Evolutionary conservation across 208 protist genomes (phyloP).

Genomic region (Acanthamoeba castellanii): DNA sequence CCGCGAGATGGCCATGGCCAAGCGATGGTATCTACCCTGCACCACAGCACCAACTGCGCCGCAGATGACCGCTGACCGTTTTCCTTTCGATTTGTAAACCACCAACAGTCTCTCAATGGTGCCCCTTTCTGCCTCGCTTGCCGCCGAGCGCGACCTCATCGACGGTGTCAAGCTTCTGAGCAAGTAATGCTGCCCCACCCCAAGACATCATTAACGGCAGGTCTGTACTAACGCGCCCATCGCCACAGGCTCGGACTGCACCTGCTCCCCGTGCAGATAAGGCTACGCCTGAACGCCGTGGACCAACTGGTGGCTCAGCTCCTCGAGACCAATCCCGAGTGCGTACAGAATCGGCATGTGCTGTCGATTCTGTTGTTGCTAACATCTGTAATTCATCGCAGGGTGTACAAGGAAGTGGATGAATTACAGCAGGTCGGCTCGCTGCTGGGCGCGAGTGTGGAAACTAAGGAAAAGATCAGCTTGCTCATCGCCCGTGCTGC

Average conservation of each 20-base stretch:
- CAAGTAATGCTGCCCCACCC: background rate
- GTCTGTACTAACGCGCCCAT: background rate
- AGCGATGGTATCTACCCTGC: background rate
- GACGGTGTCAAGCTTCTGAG: constrained; percentile 13
- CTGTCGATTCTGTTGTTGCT: background rate
- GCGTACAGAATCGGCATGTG: background rate
- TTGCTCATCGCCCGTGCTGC: constrained; percentile 17
- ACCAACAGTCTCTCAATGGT: constrained; percentile 40
- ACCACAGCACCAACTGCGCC: background rate
- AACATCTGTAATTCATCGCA: background rate
- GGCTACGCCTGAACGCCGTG: constrained; percentile 30
- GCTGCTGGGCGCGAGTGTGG: constrained; percentile 6
- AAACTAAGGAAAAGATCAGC: constrained; percentile 27
- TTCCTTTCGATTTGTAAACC: no score
- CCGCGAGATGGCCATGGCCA: constrained; percentile 55
- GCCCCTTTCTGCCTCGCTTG: constrained; percentile 21
- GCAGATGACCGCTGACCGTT: background rate
- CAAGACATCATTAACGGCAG: background rate
- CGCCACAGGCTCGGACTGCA: background rate
- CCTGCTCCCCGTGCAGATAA: constrained; percentile 31
- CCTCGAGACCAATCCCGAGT: constrained; percentile 29
- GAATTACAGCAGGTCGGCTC: background rate
- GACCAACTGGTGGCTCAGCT: constrained; percentile 50
- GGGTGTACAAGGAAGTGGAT: constrained; percentile 41
- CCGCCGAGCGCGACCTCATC: constrained; percentile 51